These are phyloP conservation scores for Fragaria ananassa DNA, from an alignment of 306 rosid species.

Conservation along the genomic window DNA sequence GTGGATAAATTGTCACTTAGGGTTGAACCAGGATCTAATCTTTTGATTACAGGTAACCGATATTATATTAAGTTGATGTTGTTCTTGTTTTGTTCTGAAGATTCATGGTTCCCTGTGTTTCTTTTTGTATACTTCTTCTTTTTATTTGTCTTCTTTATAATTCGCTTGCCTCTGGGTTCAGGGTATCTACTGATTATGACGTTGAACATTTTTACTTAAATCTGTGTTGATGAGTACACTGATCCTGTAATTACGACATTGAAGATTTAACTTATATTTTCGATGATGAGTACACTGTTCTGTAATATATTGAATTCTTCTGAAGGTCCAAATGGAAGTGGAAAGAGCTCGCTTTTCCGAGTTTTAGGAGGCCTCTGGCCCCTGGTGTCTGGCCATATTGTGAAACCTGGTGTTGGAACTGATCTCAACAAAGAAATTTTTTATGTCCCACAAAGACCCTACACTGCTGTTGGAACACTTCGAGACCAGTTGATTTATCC, in stretches of 20 bases:
- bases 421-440: constrained; percentile 98
- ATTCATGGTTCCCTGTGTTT: neutral
- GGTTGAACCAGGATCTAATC: constrained; percentile 91
- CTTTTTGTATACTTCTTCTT: neutral
- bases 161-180: neutral
- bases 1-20: constrained; percentile 82
- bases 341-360: constrained; percentile 98
- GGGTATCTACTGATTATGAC: neutral
- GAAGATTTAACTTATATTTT: neutral
- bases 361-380: constrained; percentile 99
- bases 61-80: constrained; percentile 8
- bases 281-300: constrained; percentile 21
- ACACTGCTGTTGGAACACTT: constrained; percentile 99
- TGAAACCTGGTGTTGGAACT: constrained; percentile 95
- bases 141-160: neutral
- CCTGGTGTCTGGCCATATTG: constrained; percentile 81
- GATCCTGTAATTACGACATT: constrained; percentile 5
- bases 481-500: constrained; percentile 98
- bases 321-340: constrained; percentile 99
- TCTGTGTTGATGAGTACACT: constrained; percentile 10
- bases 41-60: constrained; percentile 84
- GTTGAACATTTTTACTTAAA: neutral
- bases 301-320: constrained; percentile 22
- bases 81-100: neutral
- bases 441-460: constrained; percentile 98